Evolutionary conservation across 192 early-diverging fungal species (phyloP), one percentile per base, ranked within the genome.

Genomic region (Oehlia diaphana): DNA sequence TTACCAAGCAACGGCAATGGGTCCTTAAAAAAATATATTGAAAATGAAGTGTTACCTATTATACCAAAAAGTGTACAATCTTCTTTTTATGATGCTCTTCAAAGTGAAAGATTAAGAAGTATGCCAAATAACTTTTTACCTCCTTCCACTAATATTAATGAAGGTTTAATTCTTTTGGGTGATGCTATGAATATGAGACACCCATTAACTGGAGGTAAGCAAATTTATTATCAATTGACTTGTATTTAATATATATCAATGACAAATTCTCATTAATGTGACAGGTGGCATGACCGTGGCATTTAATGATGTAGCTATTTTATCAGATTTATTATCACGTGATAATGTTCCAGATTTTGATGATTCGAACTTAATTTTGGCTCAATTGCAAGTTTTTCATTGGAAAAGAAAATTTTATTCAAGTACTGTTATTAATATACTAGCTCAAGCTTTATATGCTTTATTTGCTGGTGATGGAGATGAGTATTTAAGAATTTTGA

Each of bases 161-260:
- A 87, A 42, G 98, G 98, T 7, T 83, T 96, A 9, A 87, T 98
- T 62, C 82, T 97, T 16, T 82, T 98, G 26, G 98, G 98, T 65
- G 98, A 99, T 87, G 95, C 98, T 3, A 92, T 95, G 84, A 99
- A 99, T 81, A 96, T 98, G 88, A 90, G 97, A 44, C 96, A 98
- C 77, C 96, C 96, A 21, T 86, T 99, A 72, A 98, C 96, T 0
- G 97, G 97, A 63, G 96, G 91, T 84, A 79, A n/a, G 72, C 35
- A 44, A 65, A 77, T n/a, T 28, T 50, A 28, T 8, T 42, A 42
- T 42, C 7, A 42, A 42, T 42, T 42, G 7, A 42, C 6, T 42
- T 8, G 39, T 42, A 42, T 42, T 4, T 42, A 42, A 42, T 42
- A 42, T 37, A 37, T 50, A 72, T 23, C 33, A 78, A 63, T 75